Percentiles rank a stretch among this genome's conserved stretches.
phyloP scores from a whole-genome alignment of 1,284 basidiomycete species.

The Bondarzewia mesenterica region DNA sequence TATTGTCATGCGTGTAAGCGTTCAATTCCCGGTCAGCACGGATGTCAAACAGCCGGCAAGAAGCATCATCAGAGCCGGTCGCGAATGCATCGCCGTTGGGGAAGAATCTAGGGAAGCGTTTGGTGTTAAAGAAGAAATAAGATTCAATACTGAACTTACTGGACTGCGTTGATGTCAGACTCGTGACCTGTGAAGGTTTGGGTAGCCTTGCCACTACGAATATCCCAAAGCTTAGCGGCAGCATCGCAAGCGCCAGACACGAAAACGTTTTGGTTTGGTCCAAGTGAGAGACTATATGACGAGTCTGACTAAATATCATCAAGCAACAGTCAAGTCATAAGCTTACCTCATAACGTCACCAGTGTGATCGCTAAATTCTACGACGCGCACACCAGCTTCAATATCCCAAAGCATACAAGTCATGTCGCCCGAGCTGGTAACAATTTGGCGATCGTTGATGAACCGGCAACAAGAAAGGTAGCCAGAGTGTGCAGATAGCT shows the following conservation, averaged over 20 bases:
- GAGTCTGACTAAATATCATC: no score
- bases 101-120: conserved; percentile 71
- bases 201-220: conserved; percentile 91
- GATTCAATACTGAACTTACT: conserved; percentile 48
- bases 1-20: conserved; percentile 96
- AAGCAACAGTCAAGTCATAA: no score
- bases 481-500: conserved; percentile 94
- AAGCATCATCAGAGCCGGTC: conserved; percentile 97
- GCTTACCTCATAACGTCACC: conserved; percentile 97
- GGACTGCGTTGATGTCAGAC: conserved; percentile 98
- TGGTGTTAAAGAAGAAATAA: conserved; percentile 8
- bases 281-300: conserved; percentile 93
- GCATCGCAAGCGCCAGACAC: conserved; percentile 99
- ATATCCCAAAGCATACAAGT: conserved; percentile 99
- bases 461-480: conserved; percentile 98
- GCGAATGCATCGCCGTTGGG: conserved; percentile 98
- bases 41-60: conserved; percentile 96
- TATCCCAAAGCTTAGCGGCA: conserved; percentile 98
- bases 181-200: conserved; percentile 99
- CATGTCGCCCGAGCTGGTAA: conserved; percentile 98
- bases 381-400: conserved; percentile 89
- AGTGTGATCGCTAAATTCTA: conserved; percentile 98
- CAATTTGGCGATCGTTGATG: conserved; percentile 96
- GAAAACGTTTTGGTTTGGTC: conserved; percentile 91
- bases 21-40: conserved; percentile 96